Evolutionary conservation across 2,329 filamentous ascomycete genomes (phyloP), one percentile per base, ranked within the genome.

Genomic region (Colletotrichum sp.): DNA sequence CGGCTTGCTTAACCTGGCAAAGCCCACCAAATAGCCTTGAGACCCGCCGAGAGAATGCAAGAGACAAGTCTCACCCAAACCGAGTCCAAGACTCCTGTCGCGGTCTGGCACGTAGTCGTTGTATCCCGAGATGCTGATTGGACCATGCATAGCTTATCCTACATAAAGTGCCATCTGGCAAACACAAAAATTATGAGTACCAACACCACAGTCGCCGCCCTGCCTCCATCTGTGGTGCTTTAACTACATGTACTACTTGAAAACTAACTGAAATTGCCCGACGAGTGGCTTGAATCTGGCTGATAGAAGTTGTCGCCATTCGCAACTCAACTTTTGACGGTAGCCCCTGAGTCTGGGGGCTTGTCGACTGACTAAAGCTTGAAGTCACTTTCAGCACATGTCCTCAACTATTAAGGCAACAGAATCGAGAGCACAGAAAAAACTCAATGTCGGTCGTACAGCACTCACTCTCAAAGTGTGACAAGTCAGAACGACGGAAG

Each of bases 271-370:
- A 1, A 39, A 3, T 18, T 1, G 36, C 36, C 36, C 8, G 0
- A 18, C 15, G 36, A 39, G 39, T 49, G 0, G 39, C 39, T 49
- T 49, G 39, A 44, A 12, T 44, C 18, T 21, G 44, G 44, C 9
- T 13, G 18, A 21, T 21, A 3, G 16, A n/a, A 44, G 39, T 6
- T 0, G 0, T n/a, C 10, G 39, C 39, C 39, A 44, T 0, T 44
- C 0, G 39, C 18, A n/a, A n/a, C 39, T 0, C 39, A n/a, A n/a
- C 39, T 44, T 44, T n/a, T 44, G 18, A 0, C 9, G 8, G 5
- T 0, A 44, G n/a, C 44, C 44, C 44, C 10, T 52, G 44, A 52
- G 3, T 52, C 44, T 13, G 44, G 10, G n/a, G 44, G 2, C 12
- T 52, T 52, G n/a, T 8, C 6, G 10, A 21, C n/a, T 49, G 10